A percentile compares a stretch with the other conserved stretches of the same genome.
phyloP scores from a whole-genome alignment of 441 rosid species.

The Populus trichocarpa region DNA sequence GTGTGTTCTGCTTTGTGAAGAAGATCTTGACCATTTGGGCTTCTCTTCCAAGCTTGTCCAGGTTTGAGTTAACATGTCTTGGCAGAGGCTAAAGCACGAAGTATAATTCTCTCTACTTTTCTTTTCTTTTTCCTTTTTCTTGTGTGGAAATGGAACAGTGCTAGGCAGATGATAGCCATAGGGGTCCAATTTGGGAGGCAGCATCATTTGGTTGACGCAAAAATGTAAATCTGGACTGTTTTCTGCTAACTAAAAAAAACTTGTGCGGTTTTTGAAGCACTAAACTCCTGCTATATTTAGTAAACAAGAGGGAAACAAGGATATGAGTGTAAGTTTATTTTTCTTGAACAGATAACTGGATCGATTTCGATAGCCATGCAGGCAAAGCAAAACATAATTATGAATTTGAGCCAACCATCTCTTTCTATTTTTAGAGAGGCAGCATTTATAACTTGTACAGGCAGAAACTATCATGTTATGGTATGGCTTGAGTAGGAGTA shows the following conservation, averaged over 20 bases:
- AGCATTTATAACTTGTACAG: too few species aligned
- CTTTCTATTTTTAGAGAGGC: too few species aligned
- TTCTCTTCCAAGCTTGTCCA: not conserved
- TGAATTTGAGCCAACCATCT: too few species aligned
- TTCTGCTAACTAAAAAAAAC: not conserved
- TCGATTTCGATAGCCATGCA: too few species aligned
- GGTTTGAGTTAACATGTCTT: not conserved
- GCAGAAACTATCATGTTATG: too few species aligned
- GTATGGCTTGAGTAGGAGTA: too few species aligned
- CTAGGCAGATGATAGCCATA: not conserved
- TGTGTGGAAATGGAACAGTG: not conserved
- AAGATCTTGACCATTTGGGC: constrained; percentile 13
- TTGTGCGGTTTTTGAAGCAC: not conserved
- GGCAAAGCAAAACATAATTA: too few species aligned
- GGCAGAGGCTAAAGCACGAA: not conserved
- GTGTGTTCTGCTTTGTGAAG: constrained; percentile 6
- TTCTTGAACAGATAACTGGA: not conserved
- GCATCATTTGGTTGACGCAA: not conserved
- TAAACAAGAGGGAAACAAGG: not conserved
- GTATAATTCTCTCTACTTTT: not conserved
- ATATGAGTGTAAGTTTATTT: not conserved
- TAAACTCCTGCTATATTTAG: not conserved
- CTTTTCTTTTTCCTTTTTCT: too few species aligned
- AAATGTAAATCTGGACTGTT: not conserved
- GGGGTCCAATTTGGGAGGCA: not conserved